Evolutionary conservation across 345 rosid species (phyloP), one percentile per base, ranked within the genome.

Genomic region (Eucalyptus pauciflora): DNA sequence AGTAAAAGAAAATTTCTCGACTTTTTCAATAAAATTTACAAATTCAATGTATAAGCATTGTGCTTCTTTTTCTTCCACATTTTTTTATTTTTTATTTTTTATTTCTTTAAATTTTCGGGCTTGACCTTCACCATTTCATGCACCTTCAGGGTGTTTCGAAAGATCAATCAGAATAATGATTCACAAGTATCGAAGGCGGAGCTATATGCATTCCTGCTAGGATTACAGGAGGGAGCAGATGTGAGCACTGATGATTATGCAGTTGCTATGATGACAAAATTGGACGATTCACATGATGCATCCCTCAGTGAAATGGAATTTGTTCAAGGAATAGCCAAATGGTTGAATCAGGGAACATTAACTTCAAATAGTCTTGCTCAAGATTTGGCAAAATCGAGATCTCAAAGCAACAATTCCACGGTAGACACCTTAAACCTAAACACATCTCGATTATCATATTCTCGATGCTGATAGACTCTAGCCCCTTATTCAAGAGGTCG

Each of bases 191-290:
- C 94, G 27, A 90, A 88, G 17, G 80, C 46, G 0, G 94, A 93
- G 52, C 91, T 93, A 81, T 88, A 80, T 37, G 89, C 94, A 31
- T 89, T 94, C 87, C 76, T 94, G 13, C 22, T 91, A 4, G 94
- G 94, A 86, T 83, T 91, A 85, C 91, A 92, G 33, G 91, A 91
- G 87, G 92, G 86, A 69, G 89, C 51, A 69, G 94, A 94, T 29
- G 51, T 92, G 76, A 60, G 76, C 31, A 88, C 86, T 20, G 91
- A 92, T 56, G 92, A 91, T 31, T 89, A 76, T 56, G 86, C 87
- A 8, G 51, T 50, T 79, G 90, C 91, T 25, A 33, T 92, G 86
- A 86, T 92, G 94, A 85, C 86, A n/a, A 67, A 90, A 86, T 94
- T 92, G 50, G 93, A 92, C 49, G 37, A 86, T 50, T 88, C 93